Evolutionary conservation across 805 yeast species (phyloP), one percentile per base, ranked within the genome.

Genomic region (Candida yuanshanica): DNA sequence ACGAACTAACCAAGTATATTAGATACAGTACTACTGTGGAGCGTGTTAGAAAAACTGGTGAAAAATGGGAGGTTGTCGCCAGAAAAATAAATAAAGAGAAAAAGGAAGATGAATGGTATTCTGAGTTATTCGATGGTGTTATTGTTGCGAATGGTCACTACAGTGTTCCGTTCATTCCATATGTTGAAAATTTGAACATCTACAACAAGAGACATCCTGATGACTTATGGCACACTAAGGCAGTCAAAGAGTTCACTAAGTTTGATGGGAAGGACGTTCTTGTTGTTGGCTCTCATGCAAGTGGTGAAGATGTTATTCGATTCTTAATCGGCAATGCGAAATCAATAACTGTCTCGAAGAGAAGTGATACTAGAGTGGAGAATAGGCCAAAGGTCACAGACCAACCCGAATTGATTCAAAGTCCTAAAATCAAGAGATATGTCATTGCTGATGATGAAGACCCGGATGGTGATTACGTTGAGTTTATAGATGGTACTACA

Each of bases 291-390:
- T 66, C 69, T 22, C 50, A 60, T 38, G 59, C 68, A 34, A 62
- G 69, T 49, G 59, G 70, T 10, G 61, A 62, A 41, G 70, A 68
- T 45, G 51, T 72, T 2, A 46, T 70, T 24, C 74, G 70, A 49
- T 68, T 70, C 41, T 49, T 69, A 2, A 42, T 58, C 11, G 50
- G 42, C 45, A 55, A 39, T 37, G 59, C 40, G 47, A 43, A 50
- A 35, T 16, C 32, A 2, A 69, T 83, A 45, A 81, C 82, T 47
- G 63, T 86, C 48, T 76, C 84, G 33, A 67, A 95, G 36, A 81
- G 79, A 49, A 81, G 90, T 10, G 13, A 12, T n/a, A 10, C 8
- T 6, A n/a, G 14, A 12, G n/a, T 12, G 5, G 14, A 26, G 14
- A 26, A 26, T 26, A 26, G 14, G 13, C 46, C 2, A 49, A 50